phyloP scores from a whole-genome alignment of 768 basidiomycete genomes.

The Tricholoma sp. region DNA sequence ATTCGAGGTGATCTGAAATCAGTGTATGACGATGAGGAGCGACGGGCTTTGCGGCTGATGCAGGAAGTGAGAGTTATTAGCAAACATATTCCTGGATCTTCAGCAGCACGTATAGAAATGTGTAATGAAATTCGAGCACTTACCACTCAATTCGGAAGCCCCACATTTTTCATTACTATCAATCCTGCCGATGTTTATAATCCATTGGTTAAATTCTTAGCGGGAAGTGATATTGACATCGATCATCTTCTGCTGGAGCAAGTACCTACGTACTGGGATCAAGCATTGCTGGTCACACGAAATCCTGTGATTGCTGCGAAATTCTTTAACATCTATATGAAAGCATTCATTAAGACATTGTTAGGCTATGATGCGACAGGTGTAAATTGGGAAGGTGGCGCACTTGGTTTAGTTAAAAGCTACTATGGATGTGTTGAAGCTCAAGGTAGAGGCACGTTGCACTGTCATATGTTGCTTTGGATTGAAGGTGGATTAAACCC shows the following conservation, averaged over 20 bases:
- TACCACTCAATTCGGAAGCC: conserved; percentile 27
- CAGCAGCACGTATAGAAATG: conserved; percentile 19
- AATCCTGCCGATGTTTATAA: conserved; percentile 39
- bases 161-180: conserved; percentile 37
- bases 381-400: neutral
- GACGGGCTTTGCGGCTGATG: conserved; percentile 12
- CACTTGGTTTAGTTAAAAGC: conserved; percentile 10
- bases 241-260: conserved; percentile 24
- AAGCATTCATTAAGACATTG: conserved; percentile 25
- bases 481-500: conserved; percentile 27
- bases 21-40: conserved; percentile 1
- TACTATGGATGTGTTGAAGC: too few relatives aligned
- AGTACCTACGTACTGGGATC: conserved; percentile 22
- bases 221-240: conserved; percentile 29
- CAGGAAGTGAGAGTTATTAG: conserved; percentile 11
- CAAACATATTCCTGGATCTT: conserved; percentile 23
- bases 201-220: conserved; percentile 33
- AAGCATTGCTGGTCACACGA: conserved; percentile 27
- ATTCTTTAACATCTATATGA: conserved; percentile 39
- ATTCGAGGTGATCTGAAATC: neutral
- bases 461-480: conserved; percentile 28
- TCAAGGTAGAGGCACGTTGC: too few relatives aligned
- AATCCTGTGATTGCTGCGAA: conserved; percentile 34
- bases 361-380: conserved; percentile 16
- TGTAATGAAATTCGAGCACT: conserved; percentile 34